Evolutionary conservation across 1,284 basidiomycete species (phyloP), one percentile per base, ranked within the genome.

Genomic region (Naganishia cerealis): DNA sequence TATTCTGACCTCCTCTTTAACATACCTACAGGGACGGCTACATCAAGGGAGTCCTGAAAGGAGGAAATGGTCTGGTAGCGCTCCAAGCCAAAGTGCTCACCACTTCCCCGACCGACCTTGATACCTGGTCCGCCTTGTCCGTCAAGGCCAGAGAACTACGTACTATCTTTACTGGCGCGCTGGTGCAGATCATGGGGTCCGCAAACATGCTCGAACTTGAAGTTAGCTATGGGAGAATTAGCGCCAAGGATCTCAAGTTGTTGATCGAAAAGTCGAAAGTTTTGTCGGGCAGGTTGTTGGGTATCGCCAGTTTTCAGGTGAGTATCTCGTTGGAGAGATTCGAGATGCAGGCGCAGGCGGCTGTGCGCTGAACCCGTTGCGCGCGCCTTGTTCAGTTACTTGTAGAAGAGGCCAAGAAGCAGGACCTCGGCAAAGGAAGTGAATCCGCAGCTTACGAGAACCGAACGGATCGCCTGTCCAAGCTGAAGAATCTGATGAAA

Each of bases 171-270:
- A 53, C 68, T 0, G 55, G 70, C 3, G 71, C 63, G 4, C 72
- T 77, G 54, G 72, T 76, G 0, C 70, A 67, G 8, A 76, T 75
- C 0, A 66, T 72, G 0, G 81, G 72, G 0, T 72, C 74, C 55
- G 67, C 75, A 0, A 75, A 71, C 0, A 72, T 81, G 72, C 71
- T 82, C 21, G 77, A 81, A 67, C 74, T 84, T 42, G 83, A 84
- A 69, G 71, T 83, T 36, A 79, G 79, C n/a, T 73, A 76, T 12
- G 81, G 82, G 0, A 75, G 80, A 24, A 73, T 83, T 15, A 77
- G 79, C 16, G 75, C 81, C 0, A 75, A 76, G 26, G 80, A 83
- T 71, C 71, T 84, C 66, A 71, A 68, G 6, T 68, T 69, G 55
- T 56, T 82, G 1, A 75, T 76, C 66, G 75, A 68, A 48, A 76